Percentiles rank a stretch among this genome's conserved stretches.
These are phyloP conservation scores for Moniliella sp. DNA, from an alignment of 1,284 basidiomycete genomes.

Conservation along the genomic window DNA sequence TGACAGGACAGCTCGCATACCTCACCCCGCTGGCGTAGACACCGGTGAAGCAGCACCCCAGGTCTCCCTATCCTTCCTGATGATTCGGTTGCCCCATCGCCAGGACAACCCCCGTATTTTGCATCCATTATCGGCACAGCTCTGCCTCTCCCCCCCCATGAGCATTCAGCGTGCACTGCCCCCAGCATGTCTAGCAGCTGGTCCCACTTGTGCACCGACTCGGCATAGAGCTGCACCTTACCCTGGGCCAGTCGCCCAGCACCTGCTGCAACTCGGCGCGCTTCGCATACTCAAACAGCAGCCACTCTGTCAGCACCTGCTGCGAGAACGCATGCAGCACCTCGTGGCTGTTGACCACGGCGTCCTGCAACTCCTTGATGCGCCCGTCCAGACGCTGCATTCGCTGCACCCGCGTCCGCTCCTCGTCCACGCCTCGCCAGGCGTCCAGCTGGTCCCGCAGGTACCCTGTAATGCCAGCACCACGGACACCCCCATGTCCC, in stretches of 20 bases:
- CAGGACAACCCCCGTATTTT: too few species aligned
- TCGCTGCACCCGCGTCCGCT: constrained; percentile 68
- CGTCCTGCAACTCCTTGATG: constrained; percentile 93
- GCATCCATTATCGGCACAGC: too few species aligned
- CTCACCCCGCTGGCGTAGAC: too few species aligned
- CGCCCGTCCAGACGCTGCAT: constrained; percentile 75
- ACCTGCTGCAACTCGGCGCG: constrained; percentile 87
- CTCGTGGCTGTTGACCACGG: constrained; percentile 77
- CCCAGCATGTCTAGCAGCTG: too few species aligned
- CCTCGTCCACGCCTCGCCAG: constrained; percentile 73
- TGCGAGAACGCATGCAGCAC: constrained; percentile 85
- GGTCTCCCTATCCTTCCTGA: too few species aligned
- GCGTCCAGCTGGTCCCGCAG: constrained; percentile 80
- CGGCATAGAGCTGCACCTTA: constrained; percentile 77
- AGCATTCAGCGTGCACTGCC: too few species aligned
- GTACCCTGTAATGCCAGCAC: constrained; percentile 56
- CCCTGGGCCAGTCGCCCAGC: constrained; percentile 70
- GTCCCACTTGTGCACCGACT: constrained; percentile 22
- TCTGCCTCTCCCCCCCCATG: too few species aligned
- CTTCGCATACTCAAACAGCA: constrained; percentile 68
- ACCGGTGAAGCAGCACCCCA: too few species aligned
- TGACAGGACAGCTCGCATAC: too few species aligned
- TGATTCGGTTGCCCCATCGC: too few species aligned
- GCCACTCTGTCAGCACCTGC: constrained; percentile 71
- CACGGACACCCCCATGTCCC: constrained; percentile 38